phyloP scores from a whole-genome alignment of 164 flowering plant genomes.

The Tinospora cordifolia region DNA sequence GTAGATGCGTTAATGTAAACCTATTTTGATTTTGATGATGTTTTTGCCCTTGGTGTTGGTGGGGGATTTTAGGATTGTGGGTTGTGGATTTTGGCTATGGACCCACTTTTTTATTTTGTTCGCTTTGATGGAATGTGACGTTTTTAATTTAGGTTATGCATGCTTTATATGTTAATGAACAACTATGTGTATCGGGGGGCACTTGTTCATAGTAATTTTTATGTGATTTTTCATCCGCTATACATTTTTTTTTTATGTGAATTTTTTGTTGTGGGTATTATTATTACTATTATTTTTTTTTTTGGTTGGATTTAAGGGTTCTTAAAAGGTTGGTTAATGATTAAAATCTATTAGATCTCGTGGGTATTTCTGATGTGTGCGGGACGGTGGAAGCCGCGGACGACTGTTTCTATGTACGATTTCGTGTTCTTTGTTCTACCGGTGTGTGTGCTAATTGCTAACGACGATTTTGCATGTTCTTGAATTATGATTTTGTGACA shows the following conservation, averaged over 20 bases:
- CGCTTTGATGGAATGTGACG: background rate
- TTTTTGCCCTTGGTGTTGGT: too few relatives aligned
- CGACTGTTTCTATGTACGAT: background rate
- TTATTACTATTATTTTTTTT: background rate
- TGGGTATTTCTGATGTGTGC: background rate
- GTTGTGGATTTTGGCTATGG: slow-evolving; percentile 7
- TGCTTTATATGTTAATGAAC: slow-evolving; percentile 2
- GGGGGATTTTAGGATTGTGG: background rate
- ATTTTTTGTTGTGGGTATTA: background rate
- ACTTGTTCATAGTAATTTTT: background rate
- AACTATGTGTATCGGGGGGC: background rate
- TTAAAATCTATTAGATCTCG: too few relatives aligned
- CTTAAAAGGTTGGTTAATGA: too few relatives aligned
- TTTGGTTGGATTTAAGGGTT: background rate
- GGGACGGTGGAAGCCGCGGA: background rate
- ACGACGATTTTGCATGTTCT: background rate
- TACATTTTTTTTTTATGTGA: background rate
- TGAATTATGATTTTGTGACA: background rate
- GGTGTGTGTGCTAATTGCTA: background rate
- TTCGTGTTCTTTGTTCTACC: background rate
- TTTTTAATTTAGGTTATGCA: slow-evolving; percentile 10
- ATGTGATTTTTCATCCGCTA: too few relatives aligned
- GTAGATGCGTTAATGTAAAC: background rate
- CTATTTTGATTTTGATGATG: slow-evolving; percentile 5
- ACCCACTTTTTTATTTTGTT: slow-evolving; percentile 8